phyloP scores from a whole-genome alignment of 2,329 filamentous ascomycete genomes.

The Ilyonectria mors-panacis region DNA sequence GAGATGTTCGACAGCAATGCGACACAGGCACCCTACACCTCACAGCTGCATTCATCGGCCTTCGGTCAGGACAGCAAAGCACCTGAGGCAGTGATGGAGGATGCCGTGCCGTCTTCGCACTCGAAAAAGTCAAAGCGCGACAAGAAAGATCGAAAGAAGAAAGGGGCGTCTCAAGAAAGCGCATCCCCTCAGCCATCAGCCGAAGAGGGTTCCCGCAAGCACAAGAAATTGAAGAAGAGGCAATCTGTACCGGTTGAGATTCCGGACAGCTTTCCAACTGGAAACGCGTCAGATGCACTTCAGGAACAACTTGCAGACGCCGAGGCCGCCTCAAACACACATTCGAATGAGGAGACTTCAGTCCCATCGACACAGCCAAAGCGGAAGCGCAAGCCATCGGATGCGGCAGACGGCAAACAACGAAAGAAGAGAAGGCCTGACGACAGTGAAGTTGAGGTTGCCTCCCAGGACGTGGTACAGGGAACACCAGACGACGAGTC shows the following conservation, averaged over 20 bases:
- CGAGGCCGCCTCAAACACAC: slow-evolving; percentile 26
- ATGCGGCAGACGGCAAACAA: slow-evolving; percentile 49
- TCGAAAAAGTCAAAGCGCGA: slow-evolving; percentile 51
- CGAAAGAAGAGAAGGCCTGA: slow-evolving; percentile 53
- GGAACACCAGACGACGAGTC: slow-evolving; percentile 40
- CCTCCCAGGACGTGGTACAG: slow-evolving; percentile 39
- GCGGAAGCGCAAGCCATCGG: slow-evolving; percentile 53
- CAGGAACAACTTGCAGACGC: slow-evolving; percentile 30
- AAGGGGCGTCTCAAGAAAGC: slow-evolving; percentile 36
- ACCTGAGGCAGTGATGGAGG: slow-evolving; percentile 51
- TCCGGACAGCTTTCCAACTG: slow-evolving; percentile 37
- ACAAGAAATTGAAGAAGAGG: slow-evolving; percentile 48
- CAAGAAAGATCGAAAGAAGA: slow-evolving; percentile 52
- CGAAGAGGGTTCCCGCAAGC: slow-evolving; percentile 43
- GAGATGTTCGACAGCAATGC: slow-evolving; percentile 58
- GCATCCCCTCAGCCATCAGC: slow-evolving; percentile 33
- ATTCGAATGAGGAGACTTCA: slow-evolving; percentile 37
- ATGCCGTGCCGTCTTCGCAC: slow-evolving; percentile 38
- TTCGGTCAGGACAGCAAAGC: slow-evolving; percentile 37
- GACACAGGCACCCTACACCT: slow-evolving; percentile 50
- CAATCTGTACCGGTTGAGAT: slow-evolving; percentile 36
- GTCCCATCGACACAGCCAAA: slow-evolving; percentile 46
- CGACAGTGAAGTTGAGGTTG: slow-evolving; percentile 37
- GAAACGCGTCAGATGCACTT: slow-evolving; percentile 21
- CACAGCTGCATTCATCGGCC: slow-evolving; percentile 40